Evolutionary conservation across 2,329 filamentous ascomycete species (phyloP), one percentile per base, ranked within the genome.

Genomic region (Colletotrichum spaethianum): DNA sequence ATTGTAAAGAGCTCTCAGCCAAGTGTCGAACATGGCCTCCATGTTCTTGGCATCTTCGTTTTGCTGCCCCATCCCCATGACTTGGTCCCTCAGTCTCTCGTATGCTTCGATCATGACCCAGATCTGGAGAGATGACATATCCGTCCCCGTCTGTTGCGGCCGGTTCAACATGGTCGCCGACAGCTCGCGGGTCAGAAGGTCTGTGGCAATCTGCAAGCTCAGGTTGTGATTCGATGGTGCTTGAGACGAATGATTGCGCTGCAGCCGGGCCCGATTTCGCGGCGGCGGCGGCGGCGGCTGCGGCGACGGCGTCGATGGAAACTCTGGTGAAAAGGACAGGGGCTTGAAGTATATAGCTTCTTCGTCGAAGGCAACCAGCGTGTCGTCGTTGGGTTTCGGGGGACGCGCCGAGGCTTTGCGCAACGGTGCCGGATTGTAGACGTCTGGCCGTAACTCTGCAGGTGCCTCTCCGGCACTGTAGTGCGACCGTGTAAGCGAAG

Each of bases 91-190:
- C 68, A 90, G 78, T 70, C 82, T 82, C 80, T 90, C 87, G 75
- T 90, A 90, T 3, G 88, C 87, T 75, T 89, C 88, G 62, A 90
- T 90, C 88, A 90, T 89, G 53, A 87, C 82, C 84, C 86, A 86
- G 23, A 89, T 77, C 75, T 90, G 88, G 50, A 90, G 76, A 1
- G 85, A 83, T 18, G 87, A 83, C 0, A 82, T 81, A 44, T 85
- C 81, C 3, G 78, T 60, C 4, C 28, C 74, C 48, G 67, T 77
- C 20, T 77, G 67, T 2, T 75, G 76, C 12, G 78, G 64, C 63
- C 77, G 44, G 55, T 79, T 72, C 59, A 78, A 65, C 48, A 86
- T 74, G 0, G 84, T 84, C 0, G 84, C 83, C 1, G 85, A 83
- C 11, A 90, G 79, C 72, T 90, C 87, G 26, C 82, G 82, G 4